Evolutionary conservation across 1,284 basidiomycete genomes (phyloP), one percentile per base, ranked within the genome.

Genomic region (Puccinia horiana): DNA sequence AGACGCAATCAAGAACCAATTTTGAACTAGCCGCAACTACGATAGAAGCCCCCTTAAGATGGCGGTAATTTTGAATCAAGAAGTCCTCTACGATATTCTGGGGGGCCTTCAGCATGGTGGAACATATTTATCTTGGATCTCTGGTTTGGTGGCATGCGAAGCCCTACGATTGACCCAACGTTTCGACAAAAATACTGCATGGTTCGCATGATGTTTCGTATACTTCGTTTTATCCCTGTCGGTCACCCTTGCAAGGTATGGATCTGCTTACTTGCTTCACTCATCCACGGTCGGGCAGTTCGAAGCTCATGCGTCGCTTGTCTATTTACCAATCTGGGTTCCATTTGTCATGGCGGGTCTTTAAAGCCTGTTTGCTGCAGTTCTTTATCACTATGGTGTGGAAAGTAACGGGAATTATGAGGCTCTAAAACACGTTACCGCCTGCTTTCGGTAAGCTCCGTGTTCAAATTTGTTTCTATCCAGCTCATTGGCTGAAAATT

Each of bases 161-260:
- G 75, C 58, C 26, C 26, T 77, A 37, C 75, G 75, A 47, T 61
- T 77, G 40, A 77, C 75, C 35, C 75, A 77, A 65, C 75, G 75
- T 18, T 77, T 77, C 35, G 26, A 49, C 29, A 18, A 47, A 29
- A 65, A 47, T 18, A 77, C 47, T 23, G 1, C 75, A 20, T 44
- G 42, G 75, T 11, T 23, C 20, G 52, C 2, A n/a, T 61, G 75
- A 29, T 49, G 2, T n/a, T 77, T 77, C n/a, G 75, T 65, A n/a
- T 77, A 65, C 14, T 58, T 77, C 44, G 54, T 14, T 4, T 61
- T 75, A 23, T 4, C 35, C 32, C 56, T 75, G 54, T 42, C 73
- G 32, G 20, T 42, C 0, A n/a, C 73, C 54, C 44, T 73, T 26
- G 47, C 47, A 20, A 23, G 44, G 70, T 73, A 52, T 8, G 40